These are phyloP conservation scores for Tylopilus rubrobrunneus DNA, from an alignment of 768 basidiomycete species.

Conservation along the genomic window DNA sequence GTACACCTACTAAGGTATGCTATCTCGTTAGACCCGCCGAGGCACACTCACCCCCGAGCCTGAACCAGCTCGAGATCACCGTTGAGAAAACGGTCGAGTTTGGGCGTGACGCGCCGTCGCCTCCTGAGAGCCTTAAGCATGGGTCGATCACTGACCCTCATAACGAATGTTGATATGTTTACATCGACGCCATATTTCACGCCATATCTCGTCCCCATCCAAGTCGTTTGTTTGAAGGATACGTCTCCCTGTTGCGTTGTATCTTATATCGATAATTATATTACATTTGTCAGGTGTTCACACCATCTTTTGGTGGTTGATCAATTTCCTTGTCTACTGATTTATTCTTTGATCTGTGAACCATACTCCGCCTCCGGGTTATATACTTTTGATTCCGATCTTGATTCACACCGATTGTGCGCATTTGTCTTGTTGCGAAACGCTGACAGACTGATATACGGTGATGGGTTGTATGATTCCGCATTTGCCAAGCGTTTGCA, in stretches of 20 bases:
- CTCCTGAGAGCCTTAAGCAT: neutral
- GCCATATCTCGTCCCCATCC: neutral
- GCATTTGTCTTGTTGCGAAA: too few relatives aligned
- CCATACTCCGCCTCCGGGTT: neutral
- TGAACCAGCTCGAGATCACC: conserved; percentile 27
- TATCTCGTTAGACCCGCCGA: neutral
- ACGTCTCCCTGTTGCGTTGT: neutral
- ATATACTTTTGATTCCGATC: neutral
- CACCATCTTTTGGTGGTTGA: neutral
- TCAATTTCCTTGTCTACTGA: neutral
- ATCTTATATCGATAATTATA: neutral
- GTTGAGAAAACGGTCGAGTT: conserved; percentile 29
- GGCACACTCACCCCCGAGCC: neutral
- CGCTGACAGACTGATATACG: too few relatives aligned
- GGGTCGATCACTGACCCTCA: conserved; percentile 9
- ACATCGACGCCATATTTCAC: neutral
- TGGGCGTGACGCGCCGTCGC: conserved; percentile 13
- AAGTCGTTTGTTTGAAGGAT: neutral
- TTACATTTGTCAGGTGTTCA: neutral
- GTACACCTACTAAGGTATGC: conserved; percentile 19
- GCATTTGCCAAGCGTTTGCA: too few relatives aligned
- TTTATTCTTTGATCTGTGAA: neutral
- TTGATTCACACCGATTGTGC: neutral
- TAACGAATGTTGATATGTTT: neutral
- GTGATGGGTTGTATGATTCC: too few relatives aligned